Percentiles rank a stretch among this genome's conserved stretches.
These are phyloP conservation scores for Penicillium sp. DNA, from an alignment of 2,329 filamentous ascomycete genomes.

Conservation along the genomic window DNA sequence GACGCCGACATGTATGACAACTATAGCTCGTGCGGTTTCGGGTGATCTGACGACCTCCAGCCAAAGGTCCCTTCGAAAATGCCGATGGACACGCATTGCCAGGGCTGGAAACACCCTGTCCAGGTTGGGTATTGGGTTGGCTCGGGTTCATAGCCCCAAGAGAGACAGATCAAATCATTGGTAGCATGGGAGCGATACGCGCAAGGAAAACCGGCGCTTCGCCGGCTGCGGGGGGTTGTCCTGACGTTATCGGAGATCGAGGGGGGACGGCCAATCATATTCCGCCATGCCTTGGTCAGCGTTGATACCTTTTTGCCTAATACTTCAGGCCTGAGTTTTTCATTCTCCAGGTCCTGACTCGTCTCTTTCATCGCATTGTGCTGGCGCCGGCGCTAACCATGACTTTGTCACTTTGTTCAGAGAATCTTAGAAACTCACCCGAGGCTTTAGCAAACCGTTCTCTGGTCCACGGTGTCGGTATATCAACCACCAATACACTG, in stretches of 20 bases:
- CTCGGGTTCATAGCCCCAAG: slow-evolving; percentile 18
- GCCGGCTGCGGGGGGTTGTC: slow-evolving; percentile 5
- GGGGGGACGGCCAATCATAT: slow-evolving; percentile 1
- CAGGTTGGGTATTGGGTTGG: slow-evolving; percentile 6
- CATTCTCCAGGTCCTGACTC: background rate
- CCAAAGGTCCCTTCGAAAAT: slow-evolving; percentile 19
- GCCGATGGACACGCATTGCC: slow-evolving; percentile 3
- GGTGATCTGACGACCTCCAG: slow-evolving; percentile 44
- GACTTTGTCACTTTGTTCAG: too few species aligned
- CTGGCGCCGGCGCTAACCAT: too few species aligned
- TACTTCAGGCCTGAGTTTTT: background rate
- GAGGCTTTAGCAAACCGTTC: too few species aligned
- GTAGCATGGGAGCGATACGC: background rate
- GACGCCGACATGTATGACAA: slow-evolving; percentile 45
- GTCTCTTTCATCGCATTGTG: background rate
- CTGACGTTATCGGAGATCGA: slow-evolving; percentile 2
- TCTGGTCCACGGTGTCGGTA: too few species aligned
- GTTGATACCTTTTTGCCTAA: background rate
- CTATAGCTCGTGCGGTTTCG: slow-evolving; percentile 48
- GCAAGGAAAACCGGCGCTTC: background rate
- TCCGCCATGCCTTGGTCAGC: background rate
- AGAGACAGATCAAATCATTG: background rate
- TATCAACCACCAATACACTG: too few species aligned
- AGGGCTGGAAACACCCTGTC: slow-evolving; percentile 6
- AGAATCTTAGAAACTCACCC: too few species aligned